These are phyloP conservation scores for Stephania cephalantha DNA, from an alignment of 164 flowering plant species.

Conservation along the genomic window DNA sequence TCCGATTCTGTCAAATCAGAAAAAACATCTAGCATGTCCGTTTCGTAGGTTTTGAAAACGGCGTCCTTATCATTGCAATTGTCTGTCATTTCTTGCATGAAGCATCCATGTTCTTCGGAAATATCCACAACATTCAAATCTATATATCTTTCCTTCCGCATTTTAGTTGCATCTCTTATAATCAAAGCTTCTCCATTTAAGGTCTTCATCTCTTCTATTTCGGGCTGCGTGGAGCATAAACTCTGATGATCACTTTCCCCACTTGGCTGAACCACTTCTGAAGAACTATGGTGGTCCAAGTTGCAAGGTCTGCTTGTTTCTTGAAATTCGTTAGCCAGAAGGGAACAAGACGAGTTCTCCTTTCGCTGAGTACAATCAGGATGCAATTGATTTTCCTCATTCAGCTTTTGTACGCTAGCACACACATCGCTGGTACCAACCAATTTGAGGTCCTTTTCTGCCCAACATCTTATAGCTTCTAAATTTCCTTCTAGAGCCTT, in stretches of 20 bases:
- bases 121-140: conserved; percentile 32
- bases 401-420: conserved; percentile 9
- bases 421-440: conserved; percentile 11
- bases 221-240: conserved; percentile 9
- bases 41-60: conserved; percentile 8
- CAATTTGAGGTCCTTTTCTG: conserved; percentile 19
- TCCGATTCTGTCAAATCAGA: conserved; percentile 12
- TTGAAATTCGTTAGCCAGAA: conserved; percentile 13
- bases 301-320: conserved; percentile 20
- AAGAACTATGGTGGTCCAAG: conserved; percentile 16
- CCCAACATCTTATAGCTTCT: conserved; percentile 42
- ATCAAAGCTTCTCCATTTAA: conserved; percentile 8
- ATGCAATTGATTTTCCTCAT: conserved; percentile 12
- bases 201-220: conserved; percentile 11
- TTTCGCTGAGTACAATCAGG: not conserved
- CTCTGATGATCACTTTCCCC: conserved; percentile 6
- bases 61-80: conserved; percentile 9
- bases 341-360: conserved; percentile 14
- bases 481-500: conserved; percentile 59
- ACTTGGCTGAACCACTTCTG: conserved; percentile 24
- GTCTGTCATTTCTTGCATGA: conserved; percentile 7
- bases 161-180: conserved; percentile 16
- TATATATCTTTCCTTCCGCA: conserved; percentile 13
- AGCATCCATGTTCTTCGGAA: conserved; percentile 21
- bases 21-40: conserved; percentile 4